phyloP scores from a whole-genome alignment of 1,284 basidiomycete genomes.

The Cutaneotrichosporon dermatis region DNA sequence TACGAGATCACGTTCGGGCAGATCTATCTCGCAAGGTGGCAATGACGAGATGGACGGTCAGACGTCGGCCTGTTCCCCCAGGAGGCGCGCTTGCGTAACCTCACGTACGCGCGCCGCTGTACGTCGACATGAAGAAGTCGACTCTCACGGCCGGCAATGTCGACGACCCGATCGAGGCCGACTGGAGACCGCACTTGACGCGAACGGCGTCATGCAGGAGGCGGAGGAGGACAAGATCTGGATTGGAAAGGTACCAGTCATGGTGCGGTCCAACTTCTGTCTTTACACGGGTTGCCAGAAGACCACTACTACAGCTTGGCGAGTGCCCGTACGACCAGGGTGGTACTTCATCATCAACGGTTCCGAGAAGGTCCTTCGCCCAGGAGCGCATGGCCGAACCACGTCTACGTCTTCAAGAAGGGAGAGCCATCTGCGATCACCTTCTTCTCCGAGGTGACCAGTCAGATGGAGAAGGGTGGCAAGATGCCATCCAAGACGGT shows the following conservation, averaged over 20 bases:
- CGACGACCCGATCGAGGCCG: conserved; percentile 67
- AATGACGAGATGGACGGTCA: conserved; percentile 91
- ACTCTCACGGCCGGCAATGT: conserved; percentile 69
- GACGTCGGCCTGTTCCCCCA: conserved; percentile 95
- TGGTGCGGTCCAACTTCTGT: conserved; percentile 95
- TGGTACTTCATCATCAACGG: conserved; percentile 99
- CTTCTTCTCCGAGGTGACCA: conserved; percentile 94
- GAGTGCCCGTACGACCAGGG: conserved; percentile 97
- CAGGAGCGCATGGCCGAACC: conserved; percentile 99
- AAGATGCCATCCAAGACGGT: conserved; percentile 98
- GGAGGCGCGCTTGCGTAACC: conserved; percentile 86
- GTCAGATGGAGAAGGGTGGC: conserved; percentile 95
- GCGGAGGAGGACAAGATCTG: conserved; percentile 79
- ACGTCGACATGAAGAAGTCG: conserved; percentile 91
- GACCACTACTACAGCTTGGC: conserved; percentile 80
- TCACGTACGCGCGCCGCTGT: conserved; percentile 77
- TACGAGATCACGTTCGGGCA: conserved; percentile 98
- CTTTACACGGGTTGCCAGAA: conserved; percentile 75
- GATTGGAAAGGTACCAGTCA: conserved; percentile 98
- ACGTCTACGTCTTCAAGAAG: conserved; percentile 99
- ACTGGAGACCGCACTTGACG: conserved; percentile 64
- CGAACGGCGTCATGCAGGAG: conserved; percentile 61
- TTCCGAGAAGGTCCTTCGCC: conserved; percentile 98
- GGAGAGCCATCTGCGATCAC: conserved; percentile 93
- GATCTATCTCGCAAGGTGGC: conserved; percentile 93